A percentile compares a stretch with the other conserved stretches of the same genome.
These are phyloP conservation scores for Phytopythium chamaehyphon DNA, from an alignment of 352 stramenopile species.

Conservation along the genomic window DNA sequence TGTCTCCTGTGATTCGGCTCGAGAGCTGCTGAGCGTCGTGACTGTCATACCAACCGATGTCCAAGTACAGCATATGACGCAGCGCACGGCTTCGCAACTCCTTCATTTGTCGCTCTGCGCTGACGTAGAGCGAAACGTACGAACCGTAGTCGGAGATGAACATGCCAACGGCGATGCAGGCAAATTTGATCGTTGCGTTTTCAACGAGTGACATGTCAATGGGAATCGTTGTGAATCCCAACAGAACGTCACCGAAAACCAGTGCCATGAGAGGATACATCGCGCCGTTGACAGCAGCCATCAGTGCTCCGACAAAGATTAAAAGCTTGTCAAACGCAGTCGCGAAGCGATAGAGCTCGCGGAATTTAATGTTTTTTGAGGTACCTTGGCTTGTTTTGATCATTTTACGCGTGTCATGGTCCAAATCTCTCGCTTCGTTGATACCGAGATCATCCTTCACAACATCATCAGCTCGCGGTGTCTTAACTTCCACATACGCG, in stretches of 20 bases:
- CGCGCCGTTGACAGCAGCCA: slow-evolving; percentile 20
- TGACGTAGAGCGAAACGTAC: slow-evolving; percentile 8
- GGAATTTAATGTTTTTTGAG: no score
- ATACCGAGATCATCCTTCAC: no score
- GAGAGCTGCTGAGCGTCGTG: slow-evolving; percentile 12
- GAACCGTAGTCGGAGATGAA: slow-evolving; percentile 10
- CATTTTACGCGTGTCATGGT: no score
- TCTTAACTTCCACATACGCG: no score
- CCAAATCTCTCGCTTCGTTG: no score
- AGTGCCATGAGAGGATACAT: slow-evolving; percentile 38
- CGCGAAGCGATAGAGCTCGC: slow-evolving; percentile 11
- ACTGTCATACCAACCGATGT: slow-evolving; percentile 16
- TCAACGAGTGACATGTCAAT: slow-evolving; percentile 15
- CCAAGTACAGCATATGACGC: slow-evolving; percentile 15
- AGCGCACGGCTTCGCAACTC: slow-evolving; percentile 6
- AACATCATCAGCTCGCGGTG: no score
- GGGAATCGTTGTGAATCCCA: slow-evolving; percentile 1
- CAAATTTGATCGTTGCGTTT: slow-evolving; percentile 6
- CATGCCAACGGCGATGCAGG: slow-evolving; percentile 11
- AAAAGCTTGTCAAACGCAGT: slow-evolving; percentile 9
- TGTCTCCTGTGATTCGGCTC: slow-evolving; percentile 11
- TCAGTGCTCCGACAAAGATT: slow-evolving; percentile 7
- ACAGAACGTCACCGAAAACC: slow-evolving; percentile 36
- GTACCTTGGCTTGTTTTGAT: no score
- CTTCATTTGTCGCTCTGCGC: slow-evolving; percentile 18